Evolutionary conservation across 768 basidiomycete species (phyloP).

Genomic region (Pilatotrama ljubarskyi): DNA sequence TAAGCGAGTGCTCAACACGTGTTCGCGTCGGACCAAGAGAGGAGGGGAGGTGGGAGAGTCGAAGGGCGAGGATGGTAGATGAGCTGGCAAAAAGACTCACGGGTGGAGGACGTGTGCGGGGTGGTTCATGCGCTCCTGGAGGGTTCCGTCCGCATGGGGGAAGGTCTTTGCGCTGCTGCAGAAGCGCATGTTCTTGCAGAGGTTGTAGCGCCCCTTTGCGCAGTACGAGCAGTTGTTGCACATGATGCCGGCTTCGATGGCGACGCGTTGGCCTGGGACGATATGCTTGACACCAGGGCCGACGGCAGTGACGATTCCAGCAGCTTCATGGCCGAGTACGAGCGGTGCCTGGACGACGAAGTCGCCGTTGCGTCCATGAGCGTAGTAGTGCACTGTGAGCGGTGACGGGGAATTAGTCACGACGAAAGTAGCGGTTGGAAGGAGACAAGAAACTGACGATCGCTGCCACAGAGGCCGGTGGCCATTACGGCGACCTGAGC

Average conservation of each 20-base stretch:
- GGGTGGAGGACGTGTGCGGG: slow-evolving; percentile 84
- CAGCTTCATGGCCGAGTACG: slow-evolving; percentile 91
- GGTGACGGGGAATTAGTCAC: slow-evolving; percentile 5
- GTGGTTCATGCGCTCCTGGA: slow-evolving; percentile 87
- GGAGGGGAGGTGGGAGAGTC: slow-evolving; percentile 1
- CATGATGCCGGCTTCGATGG: slow-evolving; percentile 90
- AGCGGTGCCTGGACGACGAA: slow-evolving; percentile 85
- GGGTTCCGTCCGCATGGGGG: slow-evolving; percentile 91
- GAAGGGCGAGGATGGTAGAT: slow-evolving; percentile 6
- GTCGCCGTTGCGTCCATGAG: slow-evolving; percentile 88
- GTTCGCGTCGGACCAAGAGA: not conserved
- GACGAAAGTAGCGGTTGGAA: slow-evolving; percentile 18
- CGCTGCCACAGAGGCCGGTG: slow-evolving; percentile 91
- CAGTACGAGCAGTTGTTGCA: slow-evolving; percentile 78
- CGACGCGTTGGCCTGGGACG: slow-evolving; percentile 81
- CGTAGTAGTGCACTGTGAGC: slow-evolving; percentile 82
- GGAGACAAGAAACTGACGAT: slow-evolving; percentile 48
- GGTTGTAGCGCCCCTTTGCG: slow-evolving; percentile 81
- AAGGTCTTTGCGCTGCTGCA: slow-evolving; percentile 87
- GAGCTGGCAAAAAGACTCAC: slow-evolving; percentile 47
- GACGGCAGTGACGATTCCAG: slow-evolving; percentile 85
- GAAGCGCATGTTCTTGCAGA: slow-evolving; percentile 90
- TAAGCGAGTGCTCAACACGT: slow-evolving; percentile 18
- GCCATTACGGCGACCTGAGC: slow-evolving; percentile 78
- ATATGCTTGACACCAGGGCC: slow-evolving; percentile 68